Evolutionary conservation across 208 protist species (phyloP).

Genomic region (Spongospora subterranea): DNA sequence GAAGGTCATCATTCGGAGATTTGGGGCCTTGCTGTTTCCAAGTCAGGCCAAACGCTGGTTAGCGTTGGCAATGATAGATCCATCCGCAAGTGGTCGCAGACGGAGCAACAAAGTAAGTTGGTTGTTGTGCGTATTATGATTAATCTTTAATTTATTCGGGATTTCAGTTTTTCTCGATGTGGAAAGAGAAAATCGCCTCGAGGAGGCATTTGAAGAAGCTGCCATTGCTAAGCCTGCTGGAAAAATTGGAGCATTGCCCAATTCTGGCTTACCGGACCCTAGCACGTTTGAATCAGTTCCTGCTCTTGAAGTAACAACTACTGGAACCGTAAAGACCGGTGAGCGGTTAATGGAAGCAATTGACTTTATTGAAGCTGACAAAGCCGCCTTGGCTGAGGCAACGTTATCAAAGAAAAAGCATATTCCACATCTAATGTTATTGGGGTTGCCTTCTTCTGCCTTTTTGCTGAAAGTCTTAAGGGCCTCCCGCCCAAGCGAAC

Average conservation of each 20-base stretch:
- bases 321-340: neutral
- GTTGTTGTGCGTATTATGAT: neutral
- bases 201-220: constrained; percentile 74
- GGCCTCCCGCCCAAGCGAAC: neutral
- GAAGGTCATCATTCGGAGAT: constrained; percentile 78
- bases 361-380: constrained; percentile 29
- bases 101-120: constrained; percentile 73
- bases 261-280: constrained; percentile 63
- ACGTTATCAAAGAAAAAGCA: neutral
- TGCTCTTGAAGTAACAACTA: neutral
- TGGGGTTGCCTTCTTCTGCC: neutral
- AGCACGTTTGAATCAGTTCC: constrained; percentile 74
- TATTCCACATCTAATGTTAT: neutral
- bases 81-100: constrained; percentile 79
- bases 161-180: constrained; percentile 81
- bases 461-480: neutral
- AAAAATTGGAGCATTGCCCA: constrained; percentile 49
- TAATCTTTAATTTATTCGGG: neutral
- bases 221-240: constrained; percentile 62
- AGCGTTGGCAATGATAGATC: constrained; percentile 77
- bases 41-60: constrained; percentile 66
- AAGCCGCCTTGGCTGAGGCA: neutral
- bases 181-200: constrained; percentile 77
- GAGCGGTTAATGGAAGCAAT: constrained; percentile 51
- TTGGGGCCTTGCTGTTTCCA: constrained; percentile 73